phyloP scores from a whole-genome alignment of 495 filamentous ascomycete species.

The Beverwykella pulmonaria region DNA sequence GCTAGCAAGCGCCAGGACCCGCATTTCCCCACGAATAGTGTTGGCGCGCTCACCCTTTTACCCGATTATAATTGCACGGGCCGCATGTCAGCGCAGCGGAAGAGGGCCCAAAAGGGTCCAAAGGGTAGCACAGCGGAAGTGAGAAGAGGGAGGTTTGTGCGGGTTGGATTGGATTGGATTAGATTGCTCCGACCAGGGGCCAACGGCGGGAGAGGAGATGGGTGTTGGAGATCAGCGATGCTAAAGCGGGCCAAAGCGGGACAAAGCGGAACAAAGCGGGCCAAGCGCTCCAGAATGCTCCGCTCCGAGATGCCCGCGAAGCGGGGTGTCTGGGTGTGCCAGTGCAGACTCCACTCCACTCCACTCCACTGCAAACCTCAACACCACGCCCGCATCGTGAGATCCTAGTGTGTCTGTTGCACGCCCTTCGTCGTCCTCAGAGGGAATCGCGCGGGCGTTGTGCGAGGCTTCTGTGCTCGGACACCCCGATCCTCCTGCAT shows the following conservation, averaged over 20 bases:
- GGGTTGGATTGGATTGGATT: too few species aligned
- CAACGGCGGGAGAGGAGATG: neutral
- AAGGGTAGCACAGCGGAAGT: neutral
- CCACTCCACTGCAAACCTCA: neutral
- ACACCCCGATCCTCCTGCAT: constrained; percentile 8
- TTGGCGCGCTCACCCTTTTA: constrained; percentile 21
- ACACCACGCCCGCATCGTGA: constrained; percentile 6
- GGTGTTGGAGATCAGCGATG: neutral
- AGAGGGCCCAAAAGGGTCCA: neutral
- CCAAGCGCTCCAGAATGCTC: constrained; percentile 2
- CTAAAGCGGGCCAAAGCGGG: neutral
- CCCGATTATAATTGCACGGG: constrained; percentile 10
- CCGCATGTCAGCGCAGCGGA: constrained; percentile 15
- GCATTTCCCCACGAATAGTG: constrained; percentile 19
- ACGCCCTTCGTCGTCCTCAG: neutral
- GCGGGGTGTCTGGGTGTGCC: neutral
- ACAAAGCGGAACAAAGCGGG: too few species aligned
- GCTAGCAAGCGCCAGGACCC: constrained; percentile 3
- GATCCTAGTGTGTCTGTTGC: neutral
- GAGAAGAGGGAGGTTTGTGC: neutral
- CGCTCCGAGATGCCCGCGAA: neutral
- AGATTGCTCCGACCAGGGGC: too few species aligned
- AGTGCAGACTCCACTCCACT: neutral
- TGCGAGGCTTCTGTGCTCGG: constrained; percentile 25
- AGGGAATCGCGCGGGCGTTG: neutral